Evolutionary conservation across 768 basidiomycete genomes (phyloP), one percentile per base, ranked within the genome.

Genomic region (Neoboletus magnificus): DNA sequence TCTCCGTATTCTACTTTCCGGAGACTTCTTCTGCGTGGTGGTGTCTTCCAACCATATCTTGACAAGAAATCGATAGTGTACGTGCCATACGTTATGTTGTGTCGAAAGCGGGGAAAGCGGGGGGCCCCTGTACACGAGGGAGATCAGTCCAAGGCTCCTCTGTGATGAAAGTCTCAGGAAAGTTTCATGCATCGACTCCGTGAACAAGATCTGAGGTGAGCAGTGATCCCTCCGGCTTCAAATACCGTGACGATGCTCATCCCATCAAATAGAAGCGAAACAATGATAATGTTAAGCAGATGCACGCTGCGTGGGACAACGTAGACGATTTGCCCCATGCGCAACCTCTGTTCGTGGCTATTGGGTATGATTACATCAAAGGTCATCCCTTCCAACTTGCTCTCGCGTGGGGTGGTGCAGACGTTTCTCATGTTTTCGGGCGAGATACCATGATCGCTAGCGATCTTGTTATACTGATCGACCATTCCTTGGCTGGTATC

Each of bases 21-120:
- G 9, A 77, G 85, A 60, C 77, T 98, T 47, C 86, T 98, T 37
- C 71, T 96, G 44, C 82, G 96, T 62, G 96, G 94, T 6, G 96
- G 95, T 3, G 72, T 79, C 12, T 95, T 86, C 59, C 88, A 89
- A 27, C 82, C 93, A 0, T 96, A 94, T 70, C 79, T 97, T 22
- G 89, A 88, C 72, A 83, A 80, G 73, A 89, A 92, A 72, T 76
- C 83, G 22, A 64, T 84, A 16, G 87, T 89, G 85, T 92, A 67
- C 54, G 86, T 64, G 53, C 27, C 40, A 10, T 8, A 3, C 33
- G 16, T 4, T n/a, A 41, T 48, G 32, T 48, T 18, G n/a, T 50
- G n/a, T n/a, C n/a, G n/a, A n/a, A n/a, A n/a, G n/a, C n/a, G n/a
- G n/a, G n/a, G n/a, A n/a, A n/a, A n/a, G n/a, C n/a, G n/a, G n/a